Conservation (phyloP, 75 land plant genomes). For the Cunninghamia lanceolata region DNA sequence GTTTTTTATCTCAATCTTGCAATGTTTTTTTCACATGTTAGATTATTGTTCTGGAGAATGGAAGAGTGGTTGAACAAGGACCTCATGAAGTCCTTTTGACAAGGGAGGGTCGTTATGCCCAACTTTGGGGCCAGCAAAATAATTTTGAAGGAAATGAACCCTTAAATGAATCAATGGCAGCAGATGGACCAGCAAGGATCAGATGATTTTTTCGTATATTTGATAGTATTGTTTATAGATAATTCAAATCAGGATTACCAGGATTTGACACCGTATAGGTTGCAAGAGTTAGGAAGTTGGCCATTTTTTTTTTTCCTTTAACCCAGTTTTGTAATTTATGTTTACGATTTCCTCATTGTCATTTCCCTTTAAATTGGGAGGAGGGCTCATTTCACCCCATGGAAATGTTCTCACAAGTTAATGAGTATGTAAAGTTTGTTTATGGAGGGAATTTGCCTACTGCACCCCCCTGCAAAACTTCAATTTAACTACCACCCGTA, state of each 20-base stretch:
- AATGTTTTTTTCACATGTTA: slow-evolving; percentile 15
- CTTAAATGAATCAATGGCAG: slow-evolving; percentile 21
- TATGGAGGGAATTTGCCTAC: background rate
- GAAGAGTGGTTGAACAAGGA: slow-evolving; percentile 86
- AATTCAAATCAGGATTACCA: background rate
- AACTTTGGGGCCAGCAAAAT: slow-evolving; percentile 93
- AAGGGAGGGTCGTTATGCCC: slow-evolving; percentile 84
- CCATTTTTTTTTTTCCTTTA: background rate
- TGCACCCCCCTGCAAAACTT: background rate
- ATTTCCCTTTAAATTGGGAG: background rate
- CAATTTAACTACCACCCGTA: background rate
- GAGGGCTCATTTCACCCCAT: background rate
- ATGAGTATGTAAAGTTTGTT: background rate
- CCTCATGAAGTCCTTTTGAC: slow-evolving; percentile 78
- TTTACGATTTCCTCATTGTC: background rate
- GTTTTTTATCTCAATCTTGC: background rate
- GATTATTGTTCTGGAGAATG: slow-evolving; percentile 93
- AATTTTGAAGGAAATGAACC: slow-evolving; percentile 26
- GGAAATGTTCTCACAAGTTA: background rate
- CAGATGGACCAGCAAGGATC: background rate
- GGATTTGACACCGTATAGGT: background rate
- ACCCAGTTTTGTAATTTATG: background rate
- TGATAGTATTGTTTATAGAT: background rate
- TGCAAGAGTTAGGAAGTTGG: background rate
- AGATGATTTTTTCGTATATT: background rate